phyloP scores from a whole-genome alignment of 2,329 filamentous ascomycete genomes.

The Penicillium sp. region DNA sequence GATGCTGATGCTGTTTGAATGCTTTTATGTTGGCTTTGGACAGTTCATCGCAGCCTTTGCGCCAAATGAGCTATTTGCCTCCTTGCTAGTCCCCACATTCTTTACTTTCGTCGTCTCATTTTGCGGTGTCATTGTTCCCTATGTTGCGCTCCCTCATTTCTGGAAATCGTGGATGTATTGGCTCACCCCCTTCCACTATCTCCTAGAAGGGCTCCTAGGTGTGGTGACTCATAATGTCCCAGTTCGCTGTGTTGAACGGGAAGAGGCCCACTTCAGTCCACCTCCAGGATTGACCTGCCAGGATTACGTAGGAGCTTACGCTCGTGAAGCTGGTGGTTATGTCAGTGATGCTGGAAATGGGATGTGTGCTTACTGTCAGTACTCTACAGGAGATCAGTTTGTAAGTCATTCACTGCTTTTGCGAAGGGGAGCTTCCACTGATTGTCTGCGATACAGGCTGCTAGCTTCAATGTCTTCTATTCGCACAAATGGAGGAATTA shows the following conservation, averaged over 20 bases:
- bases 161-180: slow-evolving; percentile 69
- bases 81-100: slow-evolving; percentile 66
- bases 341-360: slow-evolving; percentile 57
- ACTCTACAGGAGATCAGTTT: slow-evolving; percentile 61
- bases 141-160: slow-evolving; percentile 61
- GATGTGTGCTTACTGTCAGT: slow-evolving; percentile 66
- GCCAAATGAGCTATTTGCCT: slow-evolving; percentile 67
- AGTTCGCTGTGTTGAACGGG: slow-evolving; percentile 56
- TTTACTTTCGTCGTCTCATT: slow-evolving; percentile 71
- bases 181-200: slow-evolving; percentile 67
- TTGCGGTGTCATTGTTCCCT: slow-evolving; percentile 74
- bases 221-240: slow-evolving; percentile 56
- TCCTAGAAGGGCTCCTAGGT: slow-evolving; percentile 63
- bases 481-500: slow-evolving; percentile 66
- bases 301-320: slow-evolving; percentile 58
- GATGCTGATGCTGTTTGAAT: slow-evolving; percentile 64
- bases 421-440: neutral
- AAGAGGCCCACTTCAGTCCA: slow-evolving; percentile 61
- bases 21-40: slow-evolving; percentile 65
- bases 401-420: slow-evolving; percentile 33
- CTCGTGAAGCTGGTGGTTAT: slow-evolving; percentile 59
- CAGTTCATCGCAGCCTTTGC: slow-evolving; percentile 67
- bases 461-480: slow-evolving; percentile 61
- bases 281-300: slow-evolving; percentile 62
- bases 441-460: slow-evolving; percentile 22